Percentiles rank a stretch among this genome's conserved stretches.
Conservation (phyloP, 2,329 filamentous ascomycete genomes). For the Endoconidiophora laricicola region DNA sequence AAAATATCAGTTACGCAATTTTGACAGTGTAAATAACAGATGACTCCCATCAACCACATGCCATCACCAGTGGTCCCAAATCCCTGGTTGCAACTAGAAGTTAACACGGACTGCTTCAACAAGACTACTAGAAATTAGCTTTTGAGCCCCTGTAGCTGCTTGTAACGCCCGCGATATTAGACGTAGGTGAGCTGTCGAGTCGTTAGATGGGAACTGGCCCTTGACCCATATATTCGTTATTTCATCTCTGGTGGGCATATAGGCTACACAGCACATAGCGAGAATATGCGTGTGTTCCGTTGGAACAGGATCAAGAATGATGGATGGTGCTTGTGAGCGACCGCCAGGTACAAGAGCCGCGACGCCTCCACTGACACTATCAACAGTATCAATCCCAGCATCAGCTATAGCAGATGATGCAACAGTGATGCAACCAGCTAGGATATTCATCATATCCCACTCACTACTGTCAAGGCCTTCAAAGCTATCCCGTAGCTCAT, state of each 20-base stretch:
- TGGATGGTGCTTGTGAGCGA: constrained; percentile 22
- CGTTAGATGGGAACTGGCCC: constrained; percentile 38
- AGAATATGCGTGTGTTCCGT: constrained; percentile 62
- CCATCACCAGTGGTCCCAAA: not conserved
- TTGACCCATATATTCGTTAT: constrained; percentile 92
- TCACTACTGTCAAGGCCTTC: constrained; percentile 40
- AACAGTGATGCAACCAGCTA: constrained; percentile 84
- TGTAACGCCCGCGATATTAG: constrained; percentile 26
- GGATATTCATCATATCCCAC: constrained; percentile 81
- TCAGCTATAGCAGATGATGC: constrained; percentile 85
- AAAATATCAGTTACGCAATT: not conserved
- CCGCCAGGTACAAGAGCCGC: constrained; percentile 50
- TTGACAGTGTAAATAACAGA: not conserved
- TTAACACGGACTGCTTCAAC: constrained; percentile 20
- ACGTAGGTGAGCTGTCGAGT: constrained; percentile 19
- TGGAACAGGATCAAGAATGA: constrained; percentile 68
- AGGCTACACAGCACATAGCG: constrained; percentile 79
- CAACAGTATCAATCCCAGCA: constrained; percentile 89
- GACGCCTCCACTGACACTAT: constrained; percentile 76
- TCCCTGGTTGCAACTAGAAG: not conserved
- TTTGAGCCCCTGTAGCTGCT: constrained; percentile 23
- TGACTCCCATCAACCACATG: not conserved
- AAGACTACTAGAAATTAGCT: constrained; percentile 20
- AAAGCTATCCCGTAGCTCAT: constrained; percentile 51
- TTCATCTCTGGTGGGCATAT: constrained; percentile 73